Evolutionary conservation across 495 filamentous ascomycete genomes (phyloP).

Genomic region (Cercophora newfieldiana): DNA sequence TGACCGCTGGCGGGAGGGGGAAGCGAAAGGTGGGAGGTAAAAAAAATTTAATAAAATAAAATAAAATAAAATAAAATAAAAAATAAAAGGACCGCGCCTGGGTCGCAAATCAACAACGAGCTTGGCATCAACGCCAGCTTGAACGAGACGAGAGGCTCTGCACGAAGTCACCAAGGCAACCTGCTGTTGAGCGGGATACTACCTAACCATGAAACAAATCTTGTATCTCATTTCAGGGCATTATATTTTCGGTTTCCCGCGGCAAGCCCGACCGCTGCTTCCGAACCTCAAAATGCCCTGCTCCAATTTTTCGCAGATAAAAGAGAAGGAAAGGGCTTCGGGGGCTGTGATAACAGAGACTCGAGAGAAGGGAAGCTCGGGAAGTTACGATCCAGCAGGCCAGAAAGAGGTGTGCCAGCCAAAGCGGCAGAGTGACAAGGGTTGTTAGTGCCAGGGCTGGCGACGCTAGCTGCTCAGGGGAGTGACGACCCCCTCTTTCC

Average conservation of each 20-base stretch:
- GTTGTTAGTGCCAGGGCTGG: constrained; percentile 22
- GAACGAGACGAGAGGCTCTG: constrained; percentile 12
- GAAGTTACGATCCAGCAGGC: neutral
- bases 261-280: constrained; percentile 7
- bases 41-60: neutral
- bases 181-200: neutral
- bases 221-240: neutral
- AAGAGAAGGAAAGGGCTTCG: no score
- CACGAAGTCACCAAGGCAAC: neutral
- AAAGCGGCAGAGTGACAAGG: constrained; percentile 25
- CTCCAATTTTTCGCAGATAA: neutral
- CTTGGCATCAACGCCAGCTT: constrained; percentile 7
- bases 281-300: neutral
- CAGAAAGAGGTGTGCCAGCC: constrained; percentile 27
- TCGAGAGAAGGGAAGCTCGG: neutral
- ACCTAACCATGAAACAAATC: neutral
- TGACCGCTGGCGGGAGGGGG: constrained; percentile 1
- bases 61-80: neutral
- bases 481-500: constrained; percentile 7
- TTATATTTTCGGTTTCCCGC: constrained; percentile 7
- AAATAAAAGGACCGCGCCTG: neutral
- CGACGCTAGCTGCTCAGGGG: constrained; percentile 15
- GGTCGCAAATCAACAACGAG: neutral
- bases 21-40: constrained; percentile 1
- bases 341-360: no score